Evolutionary conservation across 768 basidiomycete genomes (phyloP), one percentile per base, ranked within the genome.

Genomic region (Xanthoconium purpureum): DNA sequence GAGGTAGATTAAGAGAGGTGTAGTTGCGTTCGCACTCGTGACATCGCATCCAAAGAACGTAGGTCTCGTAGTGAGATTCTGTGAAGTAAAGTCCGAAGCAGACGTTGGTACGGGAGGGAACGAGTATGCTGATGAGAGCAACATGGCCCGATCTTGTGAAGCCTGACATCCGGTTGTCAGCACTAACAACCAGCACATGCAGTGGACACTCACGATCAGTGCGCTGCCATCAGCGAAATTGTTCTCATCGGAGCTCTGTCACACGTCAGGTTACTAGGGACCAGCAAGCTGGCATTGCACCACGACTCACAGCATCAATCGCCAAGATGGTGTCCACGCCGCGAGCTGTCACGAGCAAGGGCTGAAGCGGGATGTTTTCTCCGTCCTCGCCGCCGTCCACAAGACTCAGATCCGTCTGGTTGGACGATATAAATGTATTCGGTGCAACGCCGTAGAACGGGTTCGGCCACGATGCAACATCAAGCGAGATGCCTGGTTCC

Each of bases 1-100:
- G 20, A 84, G 67, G 66, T 87, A 85, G 50, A 85, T 75, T 18
- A 85, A 62, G 37, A 84, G 63, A 3, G 84, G 82, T 8, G 74
- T 74, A 33, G 67, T 71, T 0, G 56, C 58, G 28, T 63, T 66
- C 45, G 59, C 58, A 32, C 46, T 65, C 38, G 64, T 56, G 32
- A 57, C 62, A 11, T 73, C 57, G 62, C 80, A 79, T 6, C 78
- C 80, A 63, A 79, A 80, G 69, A 82, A 78, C n/a, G 76, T 76
- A 10, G 78, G 77, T 7, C 70, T 68, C 1, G 56, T 50, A 24
- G 65, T 72, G 35, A 78, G 69, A 50, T 73, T 73, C 38, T 73
- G 70, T n/a, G 70, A 63, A 35, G 69, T 62, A 47, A 77, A 77
- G 24, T 63, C 66, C 18, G 18, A 54, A 3, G 57, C 17, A 18